Evolutionary conservation across 2,329 filamentous ascomycete genomes (phyloP).

Genomic region (Orbilia javanica): DNA sequence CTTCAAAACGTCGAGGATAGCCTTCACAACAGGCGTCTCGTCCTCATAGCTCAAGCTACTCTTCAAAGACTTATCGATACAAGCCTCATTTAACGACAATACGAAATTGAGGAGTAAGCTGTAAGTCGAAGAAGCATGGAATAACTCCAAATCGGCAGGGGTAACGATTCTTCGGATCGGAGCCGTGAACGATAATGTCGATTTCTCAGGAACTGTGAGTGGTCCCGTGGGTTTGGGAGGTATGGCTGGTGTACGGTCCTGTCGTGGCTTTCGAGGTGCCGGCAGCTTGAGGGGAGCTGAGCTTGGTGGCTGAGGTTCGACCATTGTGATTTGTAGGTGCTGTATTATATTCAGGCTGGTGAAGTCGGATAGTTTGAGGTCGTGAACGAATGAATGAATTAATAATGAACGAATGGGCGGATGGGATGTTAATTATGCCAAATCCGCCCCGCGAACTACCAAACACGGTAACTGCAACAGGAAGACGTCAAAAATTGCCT

Average conservation of each 20-base stretch:
- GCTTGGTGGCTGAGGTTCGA: conserved; percentile 19
- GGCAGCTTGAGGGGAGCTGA: conserved; percentile 39
- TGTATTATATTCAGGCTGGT: neutral
- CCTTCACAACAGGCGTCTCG: conserved; percentile 73
- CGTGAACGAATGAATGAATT: no score
- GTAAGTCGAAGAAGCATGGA: conserved; percentile 81
- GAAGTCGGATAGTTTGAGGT: neutral
- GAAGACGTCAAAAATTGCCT: no score
- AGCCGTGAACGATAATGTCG: conserved; percentile 73
- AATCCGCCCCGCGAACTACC: neutral
- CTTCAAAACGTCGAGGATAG: conserved; percentile 78
- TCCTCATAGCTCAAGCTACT: conserved; percentile 73
- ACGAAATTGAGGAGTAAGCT: conserved; percentile 84
- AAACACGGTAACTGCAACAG: neutral
- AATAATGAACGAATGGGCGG: neutral
- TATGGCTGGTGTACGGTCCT: conserved; percentile 57
- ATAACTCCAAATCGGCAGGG: conserved; percentile 81
- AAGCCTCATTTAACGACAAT: conserved; percentile 85
- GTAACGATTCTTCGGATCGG: conserved; percentile 87
- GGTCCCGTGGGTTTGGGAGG: conserved; percentile 58
- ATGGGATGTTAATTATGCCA: neutral
- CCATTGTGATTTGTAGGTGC: conserved; percentile 24
- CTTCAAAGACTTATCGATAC: conserved; percentile 71
- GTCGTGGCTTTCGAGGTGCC: conserved; percentile 46
- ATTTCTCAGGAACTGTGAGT: conserved; percentile 75